Base-by-base conservation (phyloP, 192 early-diverging fungal species). In the Podila epicladia region DNA sequence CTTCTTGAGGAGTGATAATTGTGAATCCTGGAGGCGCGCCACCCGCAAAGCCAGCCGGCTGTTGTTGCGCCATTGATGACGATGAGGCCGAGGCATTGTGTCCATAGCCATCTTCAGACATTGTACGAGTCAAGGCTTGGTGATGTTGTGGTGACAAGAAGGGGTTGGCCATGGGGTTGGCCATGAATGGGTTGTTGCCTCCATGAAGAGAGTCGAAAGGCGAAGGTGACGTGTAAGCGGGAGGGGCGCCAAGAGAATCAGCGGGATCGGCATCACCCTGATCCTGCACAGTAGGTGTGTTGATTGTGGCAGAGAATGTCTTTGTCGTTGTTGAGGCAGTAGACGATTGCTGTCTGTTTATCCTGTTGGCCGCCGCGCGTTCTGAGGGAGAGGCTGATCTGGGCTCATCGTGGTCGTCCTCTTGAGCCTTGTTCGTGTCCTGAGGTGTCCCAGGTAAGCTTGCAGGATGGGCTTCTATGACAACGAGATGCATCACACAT, bases 211-310 rank as follows among this genome's bases (percentile, higher is more conserved):
- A 2, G 6, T 60, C 73, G 67, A 62, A 64, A 12, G 65, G 51
- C 5, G 67, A 69, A 13, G 67, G 29, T 53, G 58, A 35, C 9
- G 53, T 57, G 20, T 48, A 33, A 11, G 70, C 13, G 37, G 65
- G 62, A 51, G 86, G 86, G 3, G 86, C 86, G 20, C 86, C 86
- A 26, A 87, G 22, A 48, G 71, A 76, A 24, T 87, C 86, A 65
- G 83, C 83, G 20, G 86, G 86, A 69, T 87, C 86, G 13, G 74
- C 82, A 65, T 87, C 84, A 48, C 65, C 32, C n/a, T n/a, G 13
- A 63, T 72, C 67, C 19, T 69, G 37, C 0, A 65, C 67, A 17
- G 37, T 65, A 5, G 75, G 7, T 19, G 70, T 5, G 22, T 57
- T 45, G 20, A 58, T 78, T 55, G 61, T 20, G 57, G 35, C 35